phyloP scores from a whole-genome alignment of 768 basidiomycete species.

The Boletus fagicola region DNA sequence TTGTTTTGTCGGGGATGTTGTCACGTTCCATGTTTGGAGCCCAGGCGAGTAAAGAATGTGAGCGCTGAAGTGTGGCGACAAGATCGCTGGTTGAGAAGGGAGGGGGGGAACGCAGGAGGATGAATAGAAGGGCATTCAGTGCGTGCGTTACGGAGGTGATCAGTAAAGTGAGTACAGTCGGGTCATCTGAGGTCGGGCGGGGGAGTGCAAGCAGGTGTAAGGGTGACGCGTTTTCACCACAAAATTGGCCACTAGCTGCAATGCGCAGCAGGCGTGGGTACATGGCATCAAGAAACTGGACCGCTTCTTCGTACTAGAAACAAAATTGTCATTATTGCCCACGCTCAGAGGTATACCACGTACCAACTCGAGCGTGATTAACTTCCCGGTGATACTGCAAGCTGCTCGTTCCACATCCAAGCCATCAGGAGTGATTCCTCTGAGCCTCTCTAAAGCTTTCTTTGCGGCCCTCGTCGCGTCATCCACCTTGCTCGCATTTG shows the following conservation, averaged over 20 bases:
- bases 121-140: constrained; percentile 41
- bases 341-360: constrained; percentile 26
- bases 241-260: background rate
- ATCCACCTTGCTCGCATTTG: constrained; percentile 35
- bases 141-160: constrained; percentile 60
- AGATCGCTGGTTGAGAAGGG: constrained; percentile 26
- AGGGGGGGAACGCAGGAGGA: constrained; percentile 20
- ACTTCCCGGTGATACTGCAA: constrained; percentile 61
- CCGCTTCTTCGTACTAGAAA: constrained; percentile 53
- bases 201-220: constrained; percentile 44
- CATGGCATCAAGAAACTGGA: constrained; percentile 46
- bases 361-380: constrained; percentile 70
- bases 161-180: constrained; percentile 48
- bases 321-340: background rate
- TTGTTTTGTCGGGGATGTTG: constrained; percentile 49
- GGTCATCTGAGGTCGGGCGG: constrained; percentile 33
- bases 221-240: constrained; percentile 1
- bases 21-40: constrained; percentile 37
- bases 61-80: constrained; percentile 28
- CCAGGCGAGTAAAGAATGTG: constrained; percentile 52
- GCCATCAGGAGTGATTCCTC: constrained; percentile 44
- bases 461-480: constrained; percentile 37
- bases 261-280: constrained; percentile 38
- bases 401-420: constrained; percentile 76
- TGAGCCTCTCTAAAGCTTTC: constrained; percentile 46